These are phyloP conservation scores for Xylariales sp. DNA, from an alignment of 2,329 filamentous ascomycete genomes.

Conservation along the genomic window DNA sequence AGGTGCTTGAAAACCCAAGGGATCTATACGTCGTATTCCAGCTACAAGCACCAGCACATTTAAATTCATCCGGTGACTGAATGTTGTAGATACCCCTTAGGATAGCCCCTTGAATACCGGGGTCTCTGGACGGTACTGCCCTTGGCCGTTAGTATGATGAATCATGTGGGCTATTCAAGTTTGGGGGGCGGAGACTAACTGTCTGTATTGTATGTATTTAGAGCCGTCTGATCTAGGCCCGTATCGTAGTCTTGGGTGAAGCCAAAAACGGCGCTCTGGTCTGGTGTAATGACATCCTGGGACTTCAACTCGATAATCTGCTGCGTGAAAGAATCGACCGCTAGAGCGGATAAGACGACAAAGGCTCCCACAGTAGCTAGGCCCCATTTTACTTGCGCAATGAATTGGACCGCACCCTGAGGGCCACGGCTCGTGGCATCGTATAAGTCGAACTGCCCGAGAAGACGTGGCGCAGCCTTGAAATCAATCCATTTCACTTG, in stretches of 20 bases:
- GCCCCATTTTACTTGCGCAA: slow-evolving; percentile 25
- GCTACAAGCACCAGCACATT: slow-evolving; percentile 29
- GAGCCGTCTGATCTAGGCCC: slow-evolving; percentile 15
- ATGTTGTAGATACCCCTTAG: slow-evolving; percentile 34
- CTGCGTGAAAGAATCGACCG: slow-evolving; percentile 33
- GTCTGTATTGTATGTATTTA: slow-evolving; percentile 8
- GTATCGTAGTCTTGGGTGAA: slow-evolving; percentile 24
- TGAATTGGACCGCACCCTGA: slow-evolving; percentile 23
- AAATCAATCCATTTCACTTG: slow-evolving; percentile 36
- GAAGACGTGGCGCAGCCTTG: slow-evolving; percentile 12
- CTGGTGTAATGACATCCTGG: slow-evolving; percentile 25
- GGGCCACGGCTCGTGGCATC: slow-evolving; percentile 35
- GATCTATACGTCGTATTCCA: slow-evolving; percentile 32
- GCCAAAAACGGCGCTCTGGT: slow-evolving; percentile 20
- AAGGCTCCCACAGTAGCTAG: slow-evolving; percentile 32
- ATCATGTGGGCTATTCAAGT: background rate
- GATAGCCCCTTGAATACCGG: slow-evolving; percentile 34
- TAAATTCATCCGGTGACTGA: slow-evolving; percentile 29
- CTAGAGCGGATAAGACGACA: slow-evolving; percentile 20
- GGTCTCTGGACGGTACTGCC: slow-evolving; percentile 25
- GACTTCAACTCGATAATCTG: slow-evolving; percentile 28
- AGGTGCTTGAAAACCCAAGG: slow-evolving; percentile 31
- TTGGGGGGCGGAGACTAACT: background rate
- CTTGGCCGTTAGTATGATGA: background rate
- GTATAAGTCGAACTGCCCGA: slow-evolving; percentile 33